phyloP scores from a whole-genome alignment of 2,329 filamentous ascomycete genomes.

The Grosmannia serpens region DNA sequence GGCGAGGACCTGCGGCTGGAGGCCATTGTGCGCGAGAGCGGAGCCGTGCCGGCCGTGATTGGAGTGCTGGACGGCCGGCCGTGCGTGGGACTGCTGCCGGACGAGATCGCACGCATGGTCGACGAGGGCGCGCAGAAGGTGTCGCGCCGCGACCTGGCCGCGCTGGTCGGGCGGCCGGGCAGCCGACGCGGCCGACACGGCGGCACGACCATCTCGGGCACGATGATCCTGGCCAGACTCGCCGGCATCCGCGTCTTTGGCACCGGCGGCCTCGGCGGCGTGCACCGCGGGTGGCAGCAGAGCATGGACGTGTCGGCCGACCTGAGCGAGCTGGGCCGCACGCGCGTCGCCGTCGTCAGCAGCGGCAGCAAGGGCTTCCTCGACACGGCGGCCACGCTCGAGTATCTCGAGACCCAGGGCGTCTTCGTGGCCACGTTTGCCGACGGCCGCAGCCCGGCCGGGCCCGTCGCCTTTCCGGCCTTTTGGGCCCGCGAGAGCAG shows the following conservation, averaged over 20 bases:
- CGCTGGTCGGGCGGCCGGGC: conserved; percentile 48
- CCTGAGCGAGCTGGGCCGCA: conserved; percentile 83
- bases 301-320: conserved; percentile 94
- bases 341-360: conserved; percentile 76
- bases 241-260: conserved; percentile 90
- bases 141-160: conserved; percentile 77
- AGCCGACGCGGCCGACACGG: conserved; percentile 48
- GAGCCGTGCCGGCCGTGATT: conserved; percentile 81
- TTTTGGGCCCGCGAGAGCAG: conserved; percentile 91
- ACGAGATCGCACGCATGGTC: conserved; percentile 65
- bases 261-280: conserved; percentile 87
- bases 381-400: conserved; percentile 80
- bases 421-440: conserved; percentile 83
- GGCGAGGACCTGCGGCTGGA: conserved; percentile 65
- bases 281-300: conserved; percentile 77
- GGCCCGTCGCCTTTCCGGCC: conserved; percentile 53
- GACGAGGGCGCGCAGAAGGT: conserved; percentile 66
- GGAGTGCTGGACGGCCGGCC: conserved; percentile 77
- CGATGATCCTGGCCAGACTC: conserved; percentile 76
- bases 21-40: conserved; percentile 66
- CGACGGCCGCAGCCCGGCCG: conserved; percentile 52
- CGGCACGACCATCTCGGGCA: conserved; percentile 87
- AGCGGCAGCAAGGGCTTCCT: conserved; percentile 94
- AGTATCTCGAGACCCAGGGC: conserved; percentile 60
- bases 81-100: conserved; percentile 60